phyloP scores from a whole-genome alignment of 192 early-diverging fungal species.

The Geranomyces michiganensis region DNA sequence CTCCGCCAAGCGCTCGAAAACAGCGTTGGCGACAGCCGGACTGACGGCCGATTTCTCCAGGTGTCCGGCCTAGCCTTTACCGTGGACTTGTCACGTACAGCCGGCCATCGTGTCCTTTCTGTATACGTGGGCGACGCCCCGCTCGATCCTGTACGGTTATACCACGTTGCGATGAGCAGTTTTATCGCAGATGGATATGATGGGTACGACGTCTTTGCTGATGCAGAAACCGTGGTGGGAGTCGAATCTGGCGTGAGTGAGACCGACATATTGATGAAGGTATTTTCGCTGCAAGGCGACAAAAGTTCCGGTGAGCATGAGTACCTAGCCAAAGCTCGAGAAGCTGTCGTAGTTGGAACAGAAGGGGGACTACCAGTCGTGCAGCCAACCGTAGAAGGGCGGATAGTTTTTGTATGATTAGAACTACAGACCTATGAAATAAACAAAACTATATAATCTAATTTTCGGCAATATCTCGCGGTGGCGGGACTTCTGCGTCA shows the following conservation, averaged over 20 bases:
- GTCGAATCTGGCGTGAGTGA: background rate
- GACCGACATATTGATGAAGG: constrained; percentile 8
- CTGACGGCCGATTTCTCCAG: constrained; percentile 10
- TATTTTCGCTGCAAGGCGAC: background rate
- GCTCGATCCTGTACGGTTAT: background rate
- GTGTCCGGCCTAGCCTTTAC: background rate
- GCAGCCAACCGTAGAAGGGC: background rate
- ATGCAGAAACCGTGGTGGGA: background rate
- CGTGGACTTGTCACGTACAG: background rate
- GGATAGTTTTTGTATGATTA: background rate
- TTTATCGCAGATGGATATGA: constrained; percentile 15
- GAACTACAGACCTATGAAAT: too few relatives aligned
- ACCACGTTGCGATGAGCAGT: constrained; percentile 10
- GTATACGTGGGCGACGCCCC: background rate
- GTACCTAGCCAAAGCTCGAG: background rate
- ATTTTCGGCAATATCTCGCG: too few relatives aligned
- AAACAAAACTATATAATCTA: too few relatives aligned
- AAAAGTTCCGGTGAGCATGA: background rate
- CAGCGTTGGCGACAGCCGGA: constrained; percentile 8
- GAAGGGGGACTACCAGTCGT: background rate
- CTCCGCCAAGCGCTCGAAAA: constrained; percentile 8
- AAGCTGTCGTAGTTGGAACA: background rate
- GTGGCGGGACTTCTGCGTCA: too few relatives aligned
- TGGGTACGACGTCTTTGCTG: constrained; percentile 1
- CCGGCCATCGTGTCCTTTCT: background rate